Conservation (phyloP, 768 basidiomycete genomes). For the Leccinum disarticulatum region DNA sequence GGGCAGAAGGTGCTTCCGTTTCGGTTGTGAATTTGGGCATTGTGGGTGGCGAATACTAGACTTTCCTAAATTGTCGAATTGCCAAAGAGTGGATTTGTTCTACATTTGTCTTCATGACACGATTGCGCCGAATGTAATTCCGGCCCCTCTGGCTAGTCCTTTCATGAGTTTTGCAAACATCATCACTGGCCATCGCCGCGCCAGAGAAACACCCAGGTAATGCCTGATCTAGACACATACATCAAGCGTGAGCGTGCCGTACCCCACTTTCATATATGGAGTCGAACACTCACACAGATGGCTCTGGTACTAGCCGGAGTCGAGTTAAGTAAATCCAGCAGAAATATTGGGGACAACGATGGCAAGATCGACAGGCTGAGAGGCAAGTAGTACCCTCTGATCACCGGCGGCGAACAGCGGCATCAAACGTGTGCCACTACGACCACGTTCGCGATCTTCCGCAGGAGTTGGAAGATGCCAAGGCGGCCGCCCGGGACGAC, state of each 20-base stretch:
- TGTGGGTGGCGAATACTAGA: neutral
- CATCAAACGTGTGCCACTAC: constrained; percentile 52
- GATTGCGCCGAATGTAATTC: neutral
- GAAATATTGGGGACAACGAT: constrained; percentile 50
- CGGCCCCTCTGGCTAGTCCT: neutral
- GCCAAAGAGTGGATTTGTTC: neutral
- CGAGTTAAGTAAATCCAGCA: constrained; percentile 39
- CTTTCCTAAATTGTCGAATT: constrained; percentile 1
- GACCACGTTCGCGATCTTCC: constrained; percentile 42
- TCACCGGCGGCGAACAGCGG: constrained; percentile 44
- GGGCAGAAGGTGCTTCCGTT: constrained; percentile 32
- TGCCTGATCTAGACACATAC: neutral
- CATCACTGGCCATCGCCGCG: neutral
- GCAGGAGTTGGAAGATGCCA: constrained; percentile 55
- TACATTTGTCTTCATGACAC: constrained; percentile 2
- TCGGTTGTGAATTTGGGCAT: constrained; percentile 15
- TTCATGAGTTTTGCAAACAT: constrained; percentile 22
- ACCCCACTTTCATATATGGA: neutral
- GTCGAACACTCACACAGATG: constrained; percentile 39
- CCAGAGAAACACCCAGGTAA: neutral
- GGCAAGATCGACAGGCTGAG: constrained; percentile 32
- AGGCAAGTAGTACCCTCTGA: constrained; percentile 3
- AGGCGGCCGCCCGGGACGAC: constrained; percentile 31
- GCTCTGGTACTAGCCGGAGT: constrained; percentile 18
- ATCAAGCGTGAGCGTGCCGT: neutral